Conservation (phyloP, 352 stramenopile genomes). For the Pythium biforme region DNA sequence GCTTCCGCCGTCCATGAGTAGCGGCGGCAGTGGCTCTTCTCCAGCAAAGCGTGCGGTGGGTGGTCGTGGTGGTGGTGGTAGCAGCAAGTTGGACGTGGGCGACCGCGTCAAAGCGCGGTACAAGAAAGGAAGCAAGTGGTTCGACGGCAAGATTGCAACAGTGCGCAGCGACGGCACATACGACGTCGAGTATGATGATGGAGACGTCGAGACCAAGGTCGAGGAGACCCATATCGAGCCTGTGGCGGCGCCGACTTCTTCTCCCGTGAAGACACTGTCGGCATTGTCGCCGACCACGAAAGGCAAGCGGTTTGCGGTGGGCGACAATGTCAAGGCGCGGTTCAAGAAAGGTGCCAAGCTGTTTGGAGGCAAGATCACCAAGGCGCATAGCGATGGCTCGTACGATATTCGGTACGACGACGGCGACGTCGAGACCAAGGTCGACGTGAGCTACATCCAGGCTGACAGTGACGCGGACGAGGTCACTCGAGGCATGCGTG, state of each 20-base stretch:
- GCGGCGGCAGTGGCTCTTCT: not conserved
- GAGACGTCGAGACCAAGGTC: too few relatives aligned
- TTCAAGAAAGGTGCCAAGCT: conserved; percentile 48
- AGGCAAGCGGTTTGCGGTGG: conserved; percentile 11
- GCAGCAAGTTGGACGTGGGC: conserved; percentile 25
- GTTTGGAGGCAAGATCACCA: conserved; percentile 53
- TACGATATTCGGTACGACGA: conserved; percentile 72
- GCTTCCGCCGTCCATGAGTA: conserved; percentile 13
- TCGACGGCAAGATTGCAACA: conserved; percentile 47
- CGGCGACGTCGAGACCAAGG: conserved; percentile 38
- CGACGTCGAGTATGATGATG: conserved; percentile 70
- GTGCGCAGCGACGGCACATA: conserved; percentile 64
- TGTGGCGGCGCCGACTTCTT: not conserved
- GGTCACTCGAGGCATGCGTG: not conserved
- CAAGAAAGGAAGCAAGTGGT: conserved; percentile 50
- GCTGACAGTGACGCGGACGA: conserved; percentile 44
- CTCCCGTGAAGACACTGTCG: conserved; percentile 3
- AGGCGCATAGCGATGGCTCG: conserved; percentile 50
- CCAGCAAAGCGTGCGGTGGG: not conserved
- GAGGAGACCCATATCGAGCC: conserved; percentile 6
- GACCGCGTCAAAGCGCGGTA: conserved; percentile 44
- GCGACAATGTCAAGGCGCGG: conserved; percentile 36
- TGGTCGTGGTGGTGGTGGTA: too few relatives aligned
- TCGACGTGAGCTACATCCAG: conserved; percentile 23
- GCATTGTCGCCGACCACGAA: conserved; percentile 25